Evolutionary conservation across 768 basidiomycete genomes (phyloP).

Genomic region (Infundibulicybe gibba): DNA sequence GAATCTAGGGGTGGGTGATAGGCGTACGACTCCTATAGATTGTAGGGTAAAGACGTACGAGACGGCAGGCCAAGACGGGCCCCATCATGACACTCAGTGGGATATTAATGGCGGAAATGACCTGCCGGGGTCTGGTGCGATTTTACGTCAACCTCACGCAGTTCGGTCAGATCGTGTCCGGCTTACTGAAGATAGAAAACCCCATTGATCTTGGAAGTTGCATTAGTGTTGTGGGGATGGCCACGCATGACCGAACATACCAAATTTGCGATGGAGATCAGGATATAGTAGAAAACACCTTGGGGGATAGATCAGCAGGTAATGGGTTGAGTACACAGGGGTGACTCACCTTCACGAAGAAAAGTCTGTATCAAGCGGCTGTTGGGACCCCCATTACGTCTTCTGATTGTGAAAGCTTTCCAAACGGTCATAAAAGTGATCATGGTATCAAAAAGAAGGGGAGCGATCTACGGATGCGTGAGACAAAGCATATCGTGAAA

Average conservation of each 20-base stretch:
- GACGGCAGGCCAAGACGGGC: conserved; percentile 74
- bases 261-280: conserved; percentile 86
- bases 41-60: conserved; percentile 36
- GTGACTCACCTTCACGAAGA: conserved; percentile 64
- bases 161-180: not conserved
- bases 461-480: conserved; percentile 58
- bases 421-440: conserved; percentile 79
- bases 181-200: conserved; percentile 83
- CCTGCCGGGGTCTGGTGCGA: conserved; percentile 65
- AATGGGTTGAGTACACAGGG: not conserved
- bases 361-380: conserved; percentile 83
- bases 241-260: conserved; percentile 16
- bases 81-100: conserved; percentile 83
- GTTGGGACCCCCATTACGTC: conserved; percentile 70
- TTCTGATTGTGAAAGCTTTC: conserved; percentile 75
- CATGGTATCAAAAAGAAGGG: conserved; percentile 76
- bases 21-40: conserved; percentile 5
- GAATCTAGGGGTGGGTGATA: conserved; percentile 42
- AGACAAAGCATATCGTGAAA: not conserved
- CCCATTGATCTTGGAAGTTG: conserved; percentile 55
- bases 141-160: not conserved
- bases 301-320: conserved; percentile 1
- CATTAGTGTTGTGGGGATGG: not conserved
- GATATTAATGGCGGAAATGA: conserved; percentile 81
- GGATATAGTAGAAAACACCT: conserved; percentile 82